phyloP scores from a whole-genome alignment of 495 filamentous ascomycete genomes.

The Tetracladium marchalianum region DNA sequence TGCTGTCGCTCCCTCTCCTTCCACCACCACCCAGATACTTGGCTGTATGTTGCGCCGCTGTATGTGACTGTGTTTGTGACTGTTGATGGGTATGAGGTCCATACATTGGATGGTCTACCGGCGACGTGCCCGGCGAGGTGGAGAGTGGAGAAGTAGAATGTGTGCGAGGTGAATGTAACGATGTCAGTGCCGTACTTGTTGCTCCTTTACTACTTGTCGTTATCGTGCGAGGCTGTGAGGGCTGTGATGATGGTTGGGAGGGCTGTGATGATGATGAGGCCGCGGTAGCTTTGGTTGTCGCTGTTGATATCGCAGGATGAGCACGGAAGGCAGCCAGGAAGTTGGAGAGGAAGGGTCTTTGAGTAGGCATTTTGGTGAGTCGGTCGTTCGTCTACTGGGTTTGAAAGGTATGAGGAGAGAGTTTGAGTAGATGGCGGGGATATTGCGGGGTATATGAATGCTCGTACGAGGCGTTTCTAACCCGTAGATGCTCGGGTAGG shows the following conservation, averaged over 20 bases:
- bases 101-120: neutral
- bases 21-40: constrained; percentile 17
- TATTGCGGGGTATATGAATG: neutral
- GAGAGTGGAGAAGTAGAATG: constrained; percentile 16
- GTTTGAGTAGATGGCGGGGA: neutral
- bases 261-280: constrained; percentile 3
- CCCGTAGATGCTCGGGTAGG: neutral
- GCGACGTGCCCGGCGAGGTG: constrained; percentile 8
- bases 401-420: neutral
- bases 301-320: constrained; percentile 28
- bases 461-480: neutral
- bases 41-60: neutral
- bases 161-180: constrained; percentile 16
- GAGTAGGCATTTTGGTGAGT: constrained; percentile 43
- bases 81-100: neutral
- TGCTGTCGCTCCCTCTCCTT: constrained; percentile 69
- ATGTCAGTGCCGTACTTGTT: constrained; percentile 14
- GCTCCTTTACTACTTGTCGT: constrained; percentile 15
- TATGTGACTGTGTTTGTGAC: neutral
- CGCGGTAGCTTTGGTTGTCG: constrained; percentile 11
- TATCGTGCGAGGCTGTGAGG: constrained; percentile 16
- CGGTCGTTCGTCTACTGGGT: neutral
- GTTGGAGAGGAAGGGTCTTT: constrained; percentile 64
- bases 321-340: constrained; percentile 66
- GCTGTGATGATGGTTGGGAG: constrained; percentile 5